Percentiles rank a stretch among this genome's conserved stretches.
Evolutionary conservation across 2,329 filamentous ascomycete species (phyloP).

Genomic region (Colletotrichum spinosum): DNA sequence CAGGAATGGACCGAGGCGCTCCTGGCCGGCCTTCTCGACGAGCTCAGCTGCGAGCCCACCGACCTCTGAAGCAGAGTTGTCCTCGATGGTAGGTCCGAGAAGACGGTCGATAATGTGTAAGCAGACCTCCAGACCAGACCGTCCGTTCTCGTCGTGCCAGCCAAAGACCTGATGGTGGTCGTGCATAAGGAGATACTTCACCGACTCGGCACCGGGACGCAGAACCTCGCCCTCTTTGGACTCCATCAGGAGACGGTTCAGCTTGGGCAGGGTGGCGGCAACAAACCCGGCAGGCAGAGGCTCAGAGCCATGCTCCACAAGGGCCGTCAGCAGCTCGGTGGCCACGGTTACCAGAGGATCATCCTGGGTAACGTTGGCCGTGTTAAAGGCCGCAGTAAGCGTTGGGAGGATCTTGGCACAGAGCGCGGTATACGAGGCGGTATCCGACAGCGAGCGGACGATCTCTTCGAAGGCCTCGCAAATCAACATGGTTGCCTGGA

Average conservation of each 20-base stretch:
- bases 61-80: slow-evolving; percentile 95
- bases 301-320: slow-evolving; percentile 85
- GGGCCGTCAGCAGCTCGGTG: slow-evolving; percentile 82
- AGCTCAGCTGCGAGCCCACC: slow-evolving; percentile 93
- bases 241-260: slow-evolving; percentile 84
- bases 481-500: slow-evolving; percentile 89
- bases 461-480: slow-evolving; percentile 93
- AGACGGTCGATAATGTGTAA: slow-evolving; percentile 93
- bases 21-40: slow-evolving; percentile 93
- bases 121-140: slow-evolving; percentile 87
- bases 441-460: slow-evolving; percentile 74
- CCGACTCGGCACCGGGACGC: slow-evolving; percentile 84
- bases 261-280: slow-evolving; percentile 85
- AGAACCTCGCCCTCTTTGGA: slow-evolving; percentile 90
- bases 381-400: slow-evolving; percentile 88
- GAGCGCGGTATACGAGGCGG: slow-evolving; percentile 79
- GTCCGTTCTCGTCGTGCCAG: slow-evolving; percentile 84
- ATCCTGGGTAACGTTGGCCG: slow-evolving; percentile 86
- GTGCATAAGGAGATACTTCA: slow-evolving; percentile 90
- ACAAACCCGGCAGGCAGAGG: slow-evolving; percentile 91
- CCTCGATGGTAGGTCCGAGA: slow-evolving; percentile 84
- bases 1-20: slow-evolving; percentile 89
- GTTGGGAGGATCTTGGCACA: slow-evolving; percentile 90
- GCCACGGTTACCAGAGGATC: slow-evolving; percentile 83
- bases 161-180: slow-evolving; percentile 90